Evolutionary conservation across 2,329 filamentous ascomycete genomes (phyloP).

Genomic region (Clarireedia hainanense): DNA sequence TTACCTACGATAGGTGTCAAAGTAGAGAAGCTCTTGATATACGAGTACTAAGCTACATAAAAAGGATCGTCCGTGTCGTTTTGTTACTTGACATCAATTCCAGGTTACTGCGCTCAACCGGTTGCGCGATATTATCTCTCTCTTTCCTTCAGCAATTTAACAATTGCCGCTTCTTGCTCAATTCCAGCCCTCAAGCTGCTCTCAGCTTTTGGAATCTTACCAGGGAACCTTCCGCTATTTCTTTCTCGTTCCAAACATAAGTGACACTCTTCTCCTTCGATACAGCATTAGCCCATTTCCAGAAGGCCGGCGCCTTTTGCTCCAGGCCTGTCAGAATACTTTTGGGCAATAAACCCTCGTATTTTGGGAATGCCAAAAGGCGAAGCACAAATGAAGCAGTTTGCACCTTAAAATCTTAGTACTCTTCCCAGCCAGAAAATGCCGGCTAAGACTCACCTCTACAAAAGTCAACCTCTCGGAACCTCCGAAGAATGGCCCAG

Average conservation of each 20-base stretch:
- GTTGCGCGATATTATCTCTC: not conserved
- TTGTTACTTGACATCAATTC: not conserved
- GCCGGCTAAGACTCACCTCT: constrained; percentile 48
- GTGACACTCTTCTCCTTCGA: constrained; percentile 58
- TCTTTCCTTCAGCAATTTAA: no score
- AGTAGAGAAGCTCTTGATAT: no score
- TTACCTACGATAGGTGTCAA: not conserved
- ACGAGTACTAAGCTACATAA: no score
- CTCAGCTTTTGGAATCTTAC: constrained; percentile 26
- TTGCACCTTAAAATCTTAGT: constrained; percentile 39
- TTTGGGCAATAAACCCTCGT: constrained; percentile 44
- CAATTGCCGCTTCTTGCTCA: no score
- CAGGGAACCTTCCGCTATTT: constrained; percentile 35
- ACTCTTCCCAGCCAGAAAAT: not conserved
- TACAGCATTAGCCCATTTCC: constrained; percentile 57
- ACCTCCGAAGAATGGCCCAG: constrained; percentile 56
- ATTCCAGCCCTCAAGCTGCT: not conserved
- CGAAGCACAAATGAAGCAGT: constrained; percentile 61
- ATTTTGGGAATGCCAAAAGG: constrained; percentile 45
- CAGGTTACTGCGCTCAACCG: not conserved
- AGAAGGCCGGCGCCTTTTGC: constrained; percentile 55
- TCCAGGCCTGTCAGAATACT: constrained; percentile 40
- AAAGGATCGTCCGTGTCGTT: no score
- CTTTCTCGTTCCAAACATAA: constrained; percentile 50
- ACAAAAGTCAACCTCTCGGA: constrained; percentile 59